Conservation (phyloP, 371 early-diverging fungal species). For the Apophysomyces ossiformis region DNA sequence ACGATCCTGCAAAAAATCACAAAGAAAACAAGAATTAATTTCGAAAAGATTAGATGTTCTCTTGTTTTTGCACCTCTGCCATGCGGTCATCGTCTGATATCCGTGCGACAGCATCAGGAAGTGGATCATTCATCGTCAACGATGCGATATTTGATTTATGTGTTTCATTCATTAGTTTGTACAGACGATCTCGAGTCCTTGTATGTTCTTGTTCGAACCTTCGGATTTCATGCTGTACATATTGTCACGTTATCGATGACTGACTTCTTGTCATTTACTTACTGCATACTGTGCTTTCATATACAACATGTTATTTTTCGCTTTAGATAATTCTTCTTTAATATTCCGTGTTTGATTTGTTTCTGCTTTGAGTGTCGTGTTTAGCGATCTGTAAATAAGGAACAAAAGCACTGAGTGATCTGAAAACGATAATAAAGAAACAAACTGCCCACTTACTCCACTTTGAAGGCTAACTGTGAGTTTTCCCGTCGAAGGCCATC, state of each 20-base stretch:
- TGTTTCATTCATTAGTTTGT: constrained; percentile 42
- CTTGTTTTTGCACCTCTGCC: constrained; percentile 13
- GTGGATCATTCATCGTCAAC: constrained; percentile 29
- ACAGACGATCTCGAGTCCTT: constrained; percentile 43
- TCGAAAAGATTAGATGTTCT: constrained; percentile 10
- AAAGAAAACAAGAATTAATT: neutral
- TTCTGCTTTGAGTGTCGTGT: constrained; percentile 22
- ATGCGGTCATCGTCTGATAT: constrained; percentile 16
- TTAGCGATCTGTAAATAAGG: constrained; percentile 22
- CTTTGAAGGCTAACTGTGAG: constrained; percentile 11
- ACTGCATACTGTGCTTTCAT: constrained; percentile 54
- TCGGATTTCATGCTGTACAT: constrained; percentile 46
- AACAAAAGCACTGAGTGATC: neutral
- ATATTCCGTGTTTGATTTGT: constrained; percentile 24
- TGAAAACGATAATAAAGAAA: neutral
- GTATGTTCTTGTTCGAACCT: constrained; percentile 45
- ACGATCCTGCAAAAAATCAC: constrained; percentile 17
- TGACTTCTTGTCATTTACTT: constrained; percentile 13
- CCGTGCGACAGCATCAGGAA: constrained; percentile 13
- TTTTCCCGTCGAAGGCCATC: constrained; percentile 16
- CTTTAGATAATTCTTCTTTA: constrained; percentile 45
- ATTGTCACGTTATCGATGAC: neutral
- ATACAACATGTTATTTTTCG: constrained; percentile 48
- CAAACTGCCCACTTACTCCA: constrained; percentile 19
- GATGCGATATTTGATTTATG: constrained; percentile 31